A percentile compares a stretch with the other conserved stretches of the same genome.
These are phyloP conservation scores for Omphalotus guepiniiformis DNA, from an alignment of 768 basidiomycete genomes.

Conservation along the genomic window DNA sequence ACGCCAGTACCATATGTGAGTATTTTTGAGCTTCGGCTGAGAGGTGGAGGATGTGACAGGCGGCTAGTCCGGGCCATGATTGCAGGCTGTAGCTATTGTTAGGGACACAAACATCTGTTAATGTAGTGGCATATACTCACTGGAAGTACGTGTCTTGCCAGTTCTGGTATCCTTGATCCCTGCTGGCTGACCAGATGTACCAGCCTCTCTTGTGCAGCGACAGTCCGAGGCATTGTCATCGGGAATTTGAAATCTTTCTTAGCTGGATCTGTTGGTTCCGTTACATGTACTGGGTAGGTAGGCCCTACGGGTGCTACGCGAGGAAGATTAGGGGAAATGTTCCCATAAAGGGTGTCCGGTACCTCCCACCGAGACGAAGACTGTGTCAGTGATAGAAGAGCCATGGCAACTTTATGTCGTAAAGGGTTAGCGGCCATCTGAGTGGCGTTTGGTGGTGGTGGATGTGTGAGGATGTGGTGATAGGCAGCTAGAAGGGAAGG, in stretches of 20 bases:
- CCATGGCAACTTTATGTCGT: slow-evolving; percentile 74
- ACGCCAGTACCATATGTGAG: slow-evolving; percentile 45
- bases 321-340: slow-evolving; percentile 55
- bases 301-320: slow-evolving; percentile 62
- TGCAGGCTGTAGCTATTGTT: slow-evolving; percentile 48
- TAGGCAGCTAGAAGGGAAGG: slow-evolving; percentile 65
- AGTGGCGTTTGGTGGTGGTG: slow-evolving; percentile 42
- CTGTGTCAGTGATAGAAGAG: slow-evolving; percentile 57
- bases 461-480: slow-evolving; percentile 74
- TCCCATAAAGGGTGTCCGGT: slow-evolving; percentile 60
- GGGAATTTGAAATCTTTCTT: slow-evolving; percentile 54
- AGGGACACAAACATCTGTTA: neutral
- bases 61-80: slow-evolving; percentile 58
- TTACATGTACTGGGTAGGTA: slow-evolving; percentile 54
- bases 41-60: slow-evolving; percentile 60
- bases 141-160: slow-evolving; percentile 63
- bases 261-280: slow-evolving; percentile 21
- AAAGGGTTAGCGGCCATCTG: slow-evolving; percentile 45
- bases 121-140: slow-evolving; percentile 35
- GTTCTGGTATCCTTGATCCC: slow-evolving; percentile 57
- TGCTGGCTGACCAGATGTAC: slow-evolving; percentile 64
- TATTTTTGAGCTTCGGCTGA: slow-evolving; percentile 47
- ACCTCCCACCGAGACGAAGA: slow-evolving; percentile 61
- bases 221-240: slow-evolving; percentile 38
- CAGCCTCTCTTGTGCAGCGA: slow-evolving; percentile 45